Evolutionary conservation across 1,284 basidiomycete species (phyloP).

Genomic region (Sanghuangporus weigelae): DNA sequence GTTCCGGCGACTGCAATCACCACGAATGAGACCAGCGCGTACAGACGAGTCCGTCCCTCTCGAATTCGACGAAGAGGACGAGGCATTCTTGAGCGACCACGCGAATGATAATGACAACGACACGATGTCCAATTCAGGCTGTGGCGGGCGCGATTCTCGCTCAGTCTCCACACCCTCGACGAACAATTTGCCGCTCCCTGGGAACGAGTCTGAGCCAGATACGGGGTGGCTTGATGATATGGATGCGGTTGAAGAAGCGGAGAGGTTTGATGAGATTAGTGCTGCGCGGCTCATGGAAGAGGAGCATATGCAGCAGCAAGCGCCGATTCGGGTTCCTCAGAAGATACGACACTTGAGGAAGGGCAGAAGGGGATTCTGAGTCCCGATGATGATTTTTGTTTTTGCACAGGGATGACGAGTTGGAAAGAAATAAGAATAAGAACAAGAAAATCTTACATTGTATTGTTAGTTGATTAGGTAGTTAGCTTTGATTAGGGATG

Average conservation of each 20-base stretch:
- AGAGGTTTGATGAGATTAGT: conserved; percentile 58
- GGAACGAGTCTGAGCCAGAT: conserved; percentile 49
- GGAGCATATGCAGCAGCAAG: conserved; percentile 28
- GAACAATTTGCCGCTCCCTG: conserved; percentile 31
- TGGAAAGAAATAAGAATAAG: neutral
- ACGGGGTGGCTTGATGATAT: conserved; percentile 49
- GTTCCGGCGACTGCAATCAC: conserved; percentile 43
- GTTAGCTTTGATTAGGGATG: neutral
- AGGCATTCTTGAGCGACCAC: conserved; percentile 40
- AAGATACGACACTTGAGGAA: conserved; percentile 3
- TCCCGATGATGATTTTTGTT: neutral
- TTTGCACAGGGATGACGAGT: neutral
- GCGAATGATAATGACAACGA: conserved; percentile 20
- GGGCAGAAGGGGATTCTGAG: neutral
- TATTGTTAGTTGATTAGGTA: conserved; percentile 3
- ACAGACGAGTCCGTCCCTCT: conserved; percentile 43
- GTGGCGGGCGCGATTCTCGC: conserved; percentile 24
- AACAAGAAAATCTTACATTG: conserved; percentile 6
- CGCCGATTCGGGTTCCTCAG: conserved; percentile 13
- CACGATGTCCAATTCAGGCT: conserved; percentile 28
- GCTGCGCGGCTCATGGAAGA: conserved; percentile 60
- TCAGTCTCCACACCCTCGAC: conserved; percentile 37
- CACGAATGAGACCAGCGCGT: conserved; percentile 25
- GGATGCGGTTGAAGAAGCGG: conserved; percentile 56
- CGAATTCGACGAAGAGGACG: conserved; percentile 70